Percentiles rank a stretch among this genome's conserved stretches.
These are phyloP conservation scores for Komagataea norvegica DNA, from an alignment of 1,139 yeast genomes.

Conservation along the genomic window DNA sequence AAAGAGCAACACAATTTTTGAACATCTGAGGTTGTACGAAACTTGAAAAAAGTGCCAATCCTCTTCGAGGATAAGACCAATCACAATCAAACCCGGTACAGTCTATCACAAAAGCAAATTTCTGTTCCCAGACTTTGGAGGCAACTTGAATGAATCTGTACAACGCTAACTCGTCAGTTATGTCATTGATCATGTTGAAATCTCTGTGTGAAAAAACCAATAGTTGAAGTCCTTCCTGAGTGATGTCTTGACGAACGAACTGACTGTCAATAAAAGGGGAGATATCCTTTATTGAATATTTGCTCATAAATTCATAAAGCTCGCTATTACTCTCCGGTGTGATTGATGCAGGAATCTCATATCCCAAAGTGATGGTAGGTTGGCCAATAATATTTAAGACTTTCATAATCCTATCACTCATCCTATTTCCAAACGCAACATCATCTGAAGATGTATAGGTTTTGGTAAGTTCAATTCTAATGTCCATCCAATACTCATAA, in stretches of 20 bases:
- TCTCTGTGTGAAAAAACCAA: slow-evolving; percentile 50
- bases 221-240: slow-evolving; percentile 70
- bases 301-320: slow-evolving; percentile 70
- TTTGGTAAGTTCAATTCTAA: slow-evolving; percentile 39
- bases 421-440: slow-evolving; percentile 8
- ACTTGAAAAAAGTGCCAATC: slow-evolving; percentile 31
- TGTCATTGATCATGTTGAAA: slow-evolving; percentile 36
- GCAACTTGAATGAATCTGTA: slow-evolving; percentile 65
- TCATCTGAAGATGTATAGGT: slow-evolving; percentile 28
- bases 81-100: slow-evolving; percentile 54
- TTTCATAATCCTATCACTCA: slow-evolving; percentile 22
- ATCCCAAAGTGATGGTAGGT: slow-evolving; percentile 42
- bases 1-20: slow-evolving; percentile 50
- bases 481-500: slow-evolving; percentile 54
- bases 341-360: slow-evolving; percentile 50
- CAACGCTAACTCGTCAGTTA: slow-evolving; percentile 51
- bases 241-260: slow-evolving; percentile 58
- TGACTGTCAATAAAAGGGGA: slow-evolving; percentile 41
- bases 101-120: slow-evolving; percentile 61
- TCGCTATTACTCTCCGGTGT: slow-evolving; percentile 46
- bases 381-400: slow-evolving; percentile 35
- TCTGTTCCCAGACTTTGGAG: slow-evolving; percentile 69
- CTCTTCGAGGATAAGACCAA: slow-evolving; percentile 30
- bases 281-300: slow-evolving; percentile 53
- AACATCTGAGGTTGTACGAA: slow-evolving; percentile 45